phyloP scores from a whole-genome alignment of 768 basidiomycete species.

The Dacryopinax primogenitus region DNA sequence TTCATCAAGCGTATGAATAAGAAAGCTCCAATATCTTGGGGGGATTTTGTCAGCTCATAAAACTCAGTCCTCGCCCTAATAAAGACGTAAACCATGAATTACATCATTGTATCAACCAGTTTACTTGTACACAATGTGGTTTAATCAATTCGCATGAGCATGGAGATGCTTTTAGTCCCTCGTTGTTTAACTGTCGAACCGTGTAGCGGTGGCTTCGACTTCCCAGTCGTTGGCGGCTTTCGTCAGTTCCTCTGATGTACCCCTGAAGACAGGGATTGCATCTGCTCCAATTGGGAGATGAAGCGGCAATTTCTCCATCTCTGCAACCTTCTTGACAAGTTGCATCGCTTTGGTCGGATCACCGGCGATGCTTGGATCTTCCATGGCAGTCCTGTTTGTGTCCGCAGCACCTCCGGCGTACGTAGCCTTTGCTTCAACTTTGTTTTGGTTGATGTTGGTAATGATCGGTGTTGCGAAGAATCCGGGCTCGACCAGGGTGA shows the following conservation, averaged over 20 bases:
- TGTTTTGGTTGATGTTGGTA: not conserved
- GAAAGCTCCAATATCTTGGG: not conserved
- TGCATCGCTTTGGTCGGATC: not conserved
- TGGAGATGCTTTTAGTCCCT: no score
- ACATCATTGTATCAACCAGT: no score
- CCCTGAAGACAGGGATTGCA: not conserved
- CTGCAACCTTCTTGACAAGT: conserved; percentile 2
- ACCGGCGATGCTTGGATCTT: not conserved
- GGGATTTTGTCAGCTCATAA: not conserved
- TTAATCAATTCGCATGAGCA: no score
- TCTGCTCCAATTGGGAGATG: not conserved
- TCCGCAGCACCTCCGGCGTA: not conserved
- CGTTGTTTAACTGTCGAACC: no score
- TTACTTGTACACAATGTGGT: no score
- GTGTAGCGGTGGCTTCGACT: not conserved
- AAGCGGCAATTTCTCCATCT: not conserved
- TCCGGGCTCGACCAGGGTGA: not conserved
- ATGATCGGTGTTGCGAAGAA: not conserved
- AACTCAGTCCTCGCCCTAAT: no score
- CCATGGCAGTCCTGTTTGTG: not conserved
- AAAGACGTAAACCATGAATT: no score
- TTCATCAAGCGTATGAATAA: not conserved
- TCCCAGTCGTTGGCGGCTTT: not conserved
- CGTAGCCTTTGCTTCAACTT: not conserved
- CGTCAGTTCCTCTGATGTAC: not conserved